These are phyloP conservation scores for Trichosanthes cucumerina DNA, from an alignment of 306 rosid genomes.

Conservation along the genomic window DNA sequence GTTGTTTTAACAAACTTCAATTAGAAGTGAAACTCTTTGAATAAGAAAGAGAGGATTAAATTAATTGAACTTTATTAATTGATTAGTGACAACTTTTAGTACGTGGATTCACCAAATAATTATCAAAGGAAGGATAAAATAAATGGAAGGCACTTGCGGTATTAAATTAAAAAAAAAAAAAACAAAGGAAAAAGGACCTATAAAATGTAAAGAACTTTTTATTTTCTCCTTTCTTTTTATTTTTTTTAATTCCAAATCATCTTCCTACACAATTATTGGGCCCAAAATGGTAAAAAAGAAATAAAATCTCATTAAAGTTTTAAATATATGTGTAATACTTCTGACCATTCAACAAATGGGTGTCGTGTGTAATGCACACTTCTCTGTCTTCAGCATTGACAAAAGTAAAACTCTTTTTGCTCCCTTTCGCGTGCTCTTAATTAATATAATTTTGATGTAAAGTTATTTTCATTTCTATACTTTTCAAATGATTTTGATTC, in stretches of 20 bases:
- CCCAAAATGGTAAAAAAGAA: background rate
- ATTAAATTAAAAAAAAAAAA: background rate
- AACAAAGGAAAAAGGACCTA: background rate
- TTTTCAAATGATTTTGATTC: too few relatives aligned
- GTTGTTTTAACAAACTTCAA: background rate
- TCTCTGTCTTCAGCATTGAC: background rate
- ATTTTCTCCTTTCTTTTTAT: background rate
- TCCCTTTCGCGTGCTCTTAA: background rate
- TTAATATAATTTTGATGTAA: background rate
- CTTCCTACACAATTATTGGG: background rate
- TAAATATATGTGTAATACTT: background rate
- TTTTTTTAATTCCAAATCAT: background rate
- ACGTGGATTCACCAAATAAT: background rate
- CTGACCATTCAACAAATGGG: background rate
- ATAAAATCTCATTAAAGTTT: background rate
- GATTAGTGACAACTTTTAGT: background rate
- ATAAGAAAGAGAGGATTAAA: background rate
- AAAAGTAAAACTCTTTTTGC: background rate
- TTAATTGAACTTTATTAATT: background rate
- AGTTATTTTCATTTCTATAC: too few relatives aligned
- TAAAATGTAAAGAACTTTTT: background rate
- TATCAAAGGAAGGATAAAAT: background rate
- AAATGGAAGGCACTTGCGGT: background rate
- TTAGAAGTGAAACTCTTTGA: background rate
- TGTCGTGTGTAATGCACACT: background rate